Conservation (phyloP, 805 yeast genomes). For the Ogataea angusta region DNA sequence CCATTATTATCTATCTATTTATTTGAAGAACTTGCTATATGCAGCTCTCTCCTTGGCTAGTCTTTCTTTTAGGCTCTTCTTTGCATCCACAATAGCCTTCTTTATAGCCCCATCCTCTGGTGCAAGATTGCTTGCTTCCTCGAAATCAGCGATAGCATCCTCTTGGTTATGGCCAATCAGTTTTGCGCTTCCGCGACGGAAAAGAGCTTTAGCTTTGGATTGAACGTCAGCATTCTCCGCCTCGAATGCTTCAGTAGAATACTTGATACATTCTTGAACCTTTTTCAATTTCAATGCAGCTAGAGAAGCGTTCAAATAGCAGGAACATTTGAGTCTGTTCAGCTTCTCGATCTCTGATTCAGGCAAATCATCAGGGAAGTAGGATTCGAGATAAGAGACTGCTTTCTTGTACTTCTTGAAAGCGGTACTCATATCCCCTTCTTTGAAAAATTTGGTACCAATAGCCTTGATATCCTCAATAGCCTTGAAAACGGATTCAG, state of each 20-base stretch:
- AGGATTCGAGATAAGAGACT: constrained; percentile 62
- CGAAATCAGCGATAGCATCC: constrained; percentile 62
- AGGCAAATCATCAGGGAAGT: constrained; percentile 65
- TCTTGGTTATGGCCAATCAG: constrained; percentile 63
- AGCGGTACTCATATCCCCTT: constrained; percentile 55
- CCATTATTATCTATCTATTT: neutral
- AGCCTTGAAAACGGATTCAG: constrained; percentile 67
- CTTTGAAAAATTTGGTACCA: constrained; percentile 75
- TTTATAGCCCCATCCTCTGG: constrained; percentile 73
- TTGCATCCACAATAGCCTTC: constrained; percentile 61
- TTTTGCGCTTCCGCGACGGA: constrained; percentile 80
- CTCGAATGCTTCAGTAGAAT: constrained; percentile 66
- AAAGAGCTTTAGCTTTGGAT: constrained; percentile 79
- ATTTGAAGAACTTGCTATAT: constrained; percentile 61
- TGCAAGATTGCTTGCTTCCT: constrained; percentile 57
- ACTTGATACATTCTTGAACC: constrained; percentile 50
- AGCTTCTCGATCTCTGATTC: constrained; percentile 50
- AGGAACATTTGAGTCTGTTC: constrained; percentile 56
- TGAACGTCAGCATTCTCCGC: constrained; percentile 57
- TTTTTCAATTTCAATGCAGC: constrained; percentile 63
- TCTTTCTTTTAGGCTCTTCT: constrained; percentile 47
- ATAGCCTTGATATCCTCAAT: constrained; percentile 64
- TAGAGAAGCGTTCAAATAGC: constrained; percentile 70
- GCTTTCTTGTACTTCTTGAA: constrained; percentile 72
- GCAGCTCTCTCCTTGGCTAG: constrained; percentile 71